Conservation (phyloP, 352 stramenopile species). For the Pythium dissotocum region DNA sequence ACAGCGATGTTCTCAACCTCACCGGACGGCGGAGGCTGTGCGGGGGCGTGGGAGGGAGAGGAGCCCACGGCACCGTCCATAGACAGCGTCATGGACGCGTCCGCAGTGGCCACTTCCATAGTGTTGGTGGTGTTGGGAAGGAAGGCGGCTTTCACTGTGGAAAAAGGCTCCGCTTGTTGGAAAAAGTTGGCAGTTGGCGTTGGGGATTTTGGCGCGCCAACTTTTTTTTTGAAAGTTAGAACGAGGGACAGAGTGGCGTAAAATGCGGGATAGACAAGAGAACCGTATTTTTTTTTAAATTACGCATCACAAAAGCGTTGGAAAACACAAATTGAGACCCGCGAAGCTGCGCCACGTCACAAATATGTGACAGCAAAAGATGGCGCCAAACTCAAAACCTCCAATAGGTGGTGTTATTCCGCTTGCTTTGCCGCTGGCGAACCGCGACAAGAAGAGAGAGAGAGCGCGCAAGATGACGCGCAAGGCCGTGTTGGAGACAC, state of each 20-base stretch:
- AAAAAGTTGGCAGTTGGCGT: background rate
- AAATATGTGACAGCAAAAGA: too few relatives aligned
- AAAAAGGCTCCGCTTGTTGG: background rate
- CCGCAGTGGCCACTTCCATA: background rate
- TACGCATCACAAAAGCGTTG: background rate
- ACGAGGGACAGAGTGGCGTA: background rate
- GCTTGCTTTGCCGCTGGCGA: too few relatives aligned
- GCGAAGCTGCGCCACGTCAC: too few relatives aligned
- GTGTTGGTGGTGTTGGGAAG: conserved; percentile 2
- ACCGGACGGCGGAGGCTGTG: background rate
- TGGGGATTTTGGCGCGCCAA: conserved; percentile 20
- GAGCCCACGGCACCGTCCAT: background rate
- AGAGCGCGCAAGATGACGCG: too few relatives aligned
- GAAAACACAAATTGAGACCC: too few relatives aligned
- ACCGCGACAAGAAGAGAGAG: too few relatives aligned
- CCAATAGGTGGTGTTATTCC: too few relatives aligned
- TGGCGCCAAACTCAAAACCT: too few relatives aligned
- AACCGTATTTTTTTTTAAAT: background rate
- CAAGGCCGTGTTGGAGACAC: too few relatives aligned
- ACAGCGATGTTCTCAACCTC: conserved; percentile 78
- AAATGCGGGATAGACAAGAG: background rate
- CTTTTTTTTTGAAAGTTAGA: conserved; percentile 21
- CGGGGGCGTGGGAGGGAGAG: background rate
- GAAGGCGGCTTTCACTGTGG: background rate
- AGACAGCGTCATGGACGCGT: conserved; percentile 1